phyloP scores from a whole-genome alignment of 164 flowering plant species.

The Chimonanthus praecox region DNA sequence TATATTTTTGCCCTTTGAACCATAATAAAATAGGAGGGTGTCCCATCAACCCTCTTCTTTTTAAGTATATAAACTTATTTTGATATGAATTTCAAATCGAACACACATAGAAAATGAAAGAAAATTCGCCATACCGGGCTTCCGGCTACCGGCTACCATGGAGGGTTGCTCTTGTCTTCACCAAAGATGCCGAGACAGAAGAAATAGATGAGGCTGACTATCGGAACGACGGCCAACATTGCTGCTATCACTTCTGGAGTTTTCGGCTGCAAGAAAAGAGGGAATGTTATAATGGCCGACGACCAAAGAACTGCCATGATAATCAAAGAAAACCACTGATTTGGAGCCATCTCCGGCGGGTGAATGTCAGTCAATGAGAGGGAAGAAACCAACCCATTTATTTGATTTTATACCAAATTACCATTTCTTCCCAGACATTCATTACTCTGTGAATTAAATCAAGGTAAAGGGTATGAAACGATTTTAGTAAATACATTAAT shows the following conservation, averaged over 20 bases:
- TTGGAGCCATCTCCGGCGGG: background rate
- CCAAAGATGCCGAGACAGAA: background rate
- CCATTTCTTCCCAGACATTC: background rate
- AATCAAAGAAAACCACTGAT: conserved; percentile 1
- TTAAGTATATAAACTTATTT: too few species aligned
- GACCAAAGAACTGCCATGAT: background rate
- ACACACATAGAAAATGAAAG: background rate
- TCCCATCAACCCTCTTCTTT: background rate
- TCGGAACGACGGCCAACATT: background rate
- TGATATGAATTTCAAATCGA: too few species aligned
- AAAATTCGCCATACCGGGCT: background rate
- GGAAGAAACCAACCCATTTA: background rate
- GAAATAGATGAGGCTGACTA: background rate
- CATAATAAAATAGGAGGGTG: too few species aligned
- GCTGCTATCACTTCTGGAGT: background rate
- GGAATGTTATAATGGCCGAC: background rate
- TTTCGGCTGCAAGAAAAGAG: background rate
- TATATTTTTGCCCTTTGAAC: background rate
- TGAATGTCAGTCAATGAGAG: background rate
- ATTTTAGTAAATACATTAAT: background rate
- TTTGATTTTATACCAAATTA: too few species aligned
- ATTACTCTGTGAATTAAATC: too few species aligned
- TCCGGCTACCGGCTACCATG: background rate
- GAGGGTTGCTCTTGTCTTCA: background rate
- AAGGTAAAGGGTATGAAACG: background rate